Evolutionary conservation across 192 early-diverging fungal species (phyloP), one percentile per base, ranked within the genome.

Genomic region (Coemansia sp.): DNA sequence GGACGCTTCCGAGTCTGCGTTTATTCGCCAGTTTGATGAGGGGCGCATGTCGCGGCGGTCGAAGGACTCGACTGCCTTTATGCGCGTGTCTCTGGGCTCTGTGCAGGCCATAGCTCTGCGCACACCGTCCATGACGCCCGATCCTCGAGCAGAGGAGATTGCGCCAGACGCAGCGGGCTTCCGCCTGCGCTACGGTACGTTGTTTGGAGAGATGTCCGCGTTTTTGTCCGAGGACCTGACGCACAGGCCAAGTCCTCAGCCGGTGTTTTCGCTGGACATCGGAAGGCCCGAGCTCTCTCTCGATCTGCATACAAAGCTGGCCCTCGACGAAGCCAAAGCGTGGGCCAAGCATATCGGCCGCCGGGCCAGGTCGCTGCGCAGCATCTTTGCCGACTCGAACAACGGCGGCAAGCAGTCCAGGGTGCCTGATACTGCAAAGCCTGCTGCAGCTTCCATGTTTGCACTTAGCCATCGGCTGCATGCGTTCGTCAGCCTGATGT

Each of bases 181-280:
- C 6, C 60, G 67, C 8, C 42, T 80, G 49, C 64, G 68, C n/a
- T 54, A 60, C 25, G 67, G 67, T 24, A 74, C 68, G 23, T 24
- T 80, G 18, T 67, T 67, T 18, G 72, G 72, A n/a, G 77, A 80
- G 13, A 80, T 80, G 77, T 80, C 72, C 4, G 77, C 77, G 9
- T 80, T 80, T 55, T 19, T 80, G 47, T 80, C 77, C 7, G 77
- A 80, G 39, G 77, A 80, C 19, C 56, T 80, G 59, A 60, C 68
- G 11, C 68, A 68, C 13, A 52, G 60, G 7, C 77, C 77, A 18
- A 62, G 68, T 32, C 77, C 77, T 16, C 71, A 80, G 52, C 77
- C 77, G 0, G 59, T 65, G 22, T 70, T 80, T 35, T 58, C 55
- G 16, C 16, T 80, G 14, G 68, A 80, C 14, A 23, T 80, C 9